Evolutionary conservation across 2,329 filamentous ascomycete species (phyloP), one percentile per base, ranked within the genome.

Genomic region (Eurotiales sp.): DNA sequence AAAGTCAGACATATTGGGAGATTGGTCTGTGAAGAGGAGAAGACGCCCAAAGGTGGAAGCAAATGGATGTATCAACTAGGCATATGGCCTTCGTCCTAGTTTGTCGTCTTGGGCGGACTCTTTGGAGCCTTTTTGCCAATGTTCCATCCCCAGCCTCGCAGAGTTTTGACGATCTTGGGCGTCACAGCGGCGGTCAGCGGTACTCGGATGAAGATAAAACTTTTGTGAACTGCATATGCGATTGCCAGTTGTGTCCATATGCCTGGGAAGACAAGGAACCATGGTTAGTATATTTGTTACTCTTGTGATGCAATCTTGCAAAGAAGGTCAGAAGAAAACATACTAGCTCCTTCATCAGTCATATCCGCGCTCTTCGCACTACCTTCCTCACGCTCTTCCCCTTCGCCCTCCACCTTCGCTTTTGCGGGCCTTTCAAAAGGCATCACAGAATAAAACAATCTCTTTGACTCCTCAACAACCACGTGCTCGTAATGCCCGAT

Each of bases 171-270:
- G n/a, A 97, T 85, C 72, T 95, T 96, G 1, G 93, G 93, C 8
- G 89, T 90, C 29, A 97, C 79, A 2, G 90, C 92, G 11, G 89
- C 90, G 1, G 93, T 93, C 57, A 97, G 73, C 8, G 93, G 93
- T 8, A 99, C 90, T n/a, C 93, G 83, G 58, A 97, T 71, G 70
- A 99, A 96, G 63, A 99, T 96, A 70, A 97, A 90, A 61, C 88
- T 95, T 75, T 99, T 99, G 78, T 99, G 93, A 53, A 99, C 89
- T 23, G 92, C 92, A 65, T 99, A 99, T 11, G 93, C 93, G 44
- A 99, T 80, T 14, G 89, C 90, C 25, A 99, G 76, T 66, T 96
- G 90, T 8, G 93, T 97, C 82, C 83, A 86, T 46, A 87, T 74
- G 62, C 81, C 83, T 86, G 8, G 34, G 19, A 19, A 8, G 17